Percentiles rank a stretch among this genome's conserved stretches.
Evolutionary conservation across 768 basidiomycete genomes (phyloP).

Genomic region (Baorangia bicolor): DNA sequence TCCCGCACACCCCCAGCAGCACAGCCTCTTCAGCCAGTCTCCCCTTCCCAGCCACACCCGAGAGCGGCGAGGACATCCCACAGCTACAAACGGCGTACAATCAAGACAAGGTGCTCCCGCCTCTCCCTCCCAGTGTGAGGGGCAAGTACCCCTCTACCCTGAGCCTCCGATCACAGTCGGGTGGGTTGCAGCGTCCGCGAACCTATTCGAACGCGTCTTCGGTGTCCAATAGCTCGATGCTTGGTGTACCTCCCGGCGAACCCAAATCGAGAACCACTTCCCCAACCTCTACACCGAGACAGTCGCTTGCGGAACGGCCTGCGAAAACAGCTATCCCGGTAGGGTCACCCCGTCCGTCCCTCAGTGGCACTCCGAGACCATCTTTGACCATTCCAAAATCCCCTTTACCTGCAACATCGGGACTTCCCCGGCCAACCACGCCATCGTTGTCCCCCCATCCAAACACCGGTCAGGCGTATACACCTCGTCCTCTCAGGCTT

Average conservation of each 20-base stretch:
- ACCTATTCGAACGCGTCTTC: constrained; percentile 37
- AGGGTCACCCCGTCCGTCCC: constrained; percentile 17
- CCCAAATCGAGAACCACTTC: constrained; percentile 13
- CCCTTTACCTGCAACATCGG: constrained; percentile 14
- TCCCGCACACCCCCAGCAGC: constrained; percentile 31
- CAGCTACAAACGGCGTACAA: constrained; percentile 11
- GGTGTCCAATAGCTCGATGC: constrained; percentile 20
- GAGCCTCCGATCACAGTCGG: constrained; percentile 9
- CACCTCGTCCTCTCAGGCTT: constrained; percentile 28
- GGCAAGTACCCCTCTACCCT: constrained; percentile 24
- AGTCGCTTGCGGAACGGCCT: constrained; percentile 8
- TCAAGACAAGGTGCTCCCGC: constrained; percentile 33
- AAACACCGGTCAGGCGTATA: constrained; percentile 14
- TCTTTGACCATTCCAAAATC: constrained; percentile 29
- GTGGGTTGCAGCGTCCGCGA: constrained; percentile 25
- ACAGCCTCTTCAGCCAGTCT: constrained; percentile 31
- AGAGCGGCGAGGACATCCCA: constrained; percentile 21
- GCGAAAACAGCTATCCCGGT: constrained; percentile 10
- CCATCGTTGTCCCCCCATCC: constrained; percentile 8
- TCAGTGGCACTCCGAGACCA: constrained; percentile 20
- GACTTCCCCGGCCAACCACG: constrained; percentile 22
- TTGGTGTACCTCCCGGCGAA: constrained; percentile 4
- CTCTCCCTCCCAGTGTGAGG: constrained; percentile 21
- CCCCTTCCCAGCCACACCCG: constrained; percentile 29
- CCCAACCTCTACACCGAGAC: constrained; percentile 8